Conservation (phyloP, 2,329 filamentous ascomycete species). For the Canariomyces notabilis region DNA sequence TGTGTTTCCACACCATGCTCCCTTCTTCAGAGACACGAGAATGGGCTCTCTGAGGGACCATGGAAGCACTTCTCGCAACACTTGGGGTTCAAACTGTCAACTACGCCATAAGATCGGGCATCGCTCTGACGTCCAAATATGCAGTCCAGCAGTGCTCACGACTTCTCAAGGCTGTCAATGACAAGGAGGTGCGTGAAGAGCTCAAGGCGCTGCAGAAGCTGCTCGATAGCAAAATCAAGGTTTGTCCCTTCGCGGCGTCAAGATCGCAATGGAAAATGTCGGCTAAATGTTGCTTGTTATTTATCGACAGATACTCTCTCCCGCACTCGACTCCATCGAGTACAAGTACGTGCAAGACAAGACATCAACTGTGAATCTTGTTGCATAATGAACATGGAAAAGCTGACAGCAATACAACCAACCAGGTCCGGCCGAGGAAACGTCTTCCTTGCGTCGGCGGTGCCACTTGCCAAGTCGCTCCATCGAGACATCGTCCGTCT, state of each 20-base stretch:
- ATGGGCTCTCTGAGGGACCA: conserved; percentile 36
- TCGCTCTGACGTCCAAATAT: conserved; percentile 79
- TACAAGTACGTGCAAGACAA: conserved; percentile 60
- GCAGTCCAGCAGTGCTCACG: conserved; percentile 78
- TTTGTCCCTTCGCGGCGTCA: conserved; percentile 32
- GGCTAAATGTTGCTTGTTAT: background rate
- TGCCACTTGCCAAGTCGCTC: conserved; percentile 75
- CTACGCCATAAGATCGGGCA: conserved; percentile 83
- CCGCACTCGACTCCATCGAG: conserved; percentile 87
- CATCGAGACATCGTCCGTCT: conserved; percentile 78
- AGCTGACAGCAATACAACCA: conserved; percentile 2
- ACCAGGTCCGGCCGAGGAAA: conserved; percentile 50
- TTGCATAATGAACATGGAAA: background rate
- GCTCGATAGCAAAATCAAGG: conserved; percentile 80
- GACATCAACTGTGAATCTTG: background rate
- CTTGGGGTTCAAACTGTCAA: conserved; percentile 72
- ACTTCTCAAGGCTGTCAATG: conserved; percentile 71
- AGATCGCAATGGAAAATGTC: background rate
- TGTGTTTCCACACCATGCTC: background rate
- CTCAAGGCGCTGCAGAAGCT: conserved; percentile 66
- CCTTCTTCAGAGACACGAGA: background rate
- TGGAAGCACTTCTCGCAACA: conserved; percentile 61
- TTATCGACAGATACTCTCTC: conserved; percentile 66
- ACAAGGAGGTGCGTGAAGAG: conserved; percentile 62
- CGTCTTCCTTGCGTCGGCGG: conserved; percentile 70